Conservation (phyloP, 257 asterid genomes). For the Echites panduratus region DNA sequence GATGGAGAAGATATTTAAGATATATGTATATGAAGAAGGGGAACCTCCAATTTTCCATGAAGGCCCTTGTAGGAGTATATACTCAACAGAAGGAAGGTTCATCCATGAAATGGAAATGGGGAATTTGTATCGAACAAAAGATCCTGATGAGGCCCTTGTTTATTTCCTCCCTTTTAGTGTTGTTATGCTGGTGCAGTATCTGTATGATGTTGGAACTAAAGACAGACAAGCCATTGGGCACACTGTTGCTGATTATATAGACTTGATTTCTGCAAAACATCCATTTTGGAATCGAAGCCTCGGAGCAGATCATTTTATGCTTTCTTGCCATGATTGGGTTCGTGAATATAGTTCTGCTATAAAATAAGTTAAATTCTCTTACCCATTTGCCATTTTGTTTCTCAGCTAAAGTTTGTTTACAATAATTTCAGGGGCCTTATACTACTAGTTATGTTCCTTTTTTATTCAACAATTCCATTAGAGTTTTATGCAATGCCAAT, state of each 20-base stretch:
- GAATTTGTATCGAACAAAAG: constrained; percentile 37
- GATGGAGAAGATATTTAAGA: constrained; percentile 79
- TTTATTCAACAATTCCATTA: constrained; percentile 57
- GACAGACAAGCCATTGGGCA: constrained; percentile 43
- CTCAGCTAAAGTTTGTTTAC: too few relatives aligned
- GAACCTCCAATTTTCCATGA: constrained; percentile 70
- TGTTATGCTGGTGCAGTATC: constrained; percentile 55
- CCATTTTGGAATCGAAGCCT: constrained; percentile 73
- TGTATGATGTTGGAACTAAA: constrained; percentile 38
- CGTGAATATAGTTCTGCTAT: constrained; percentile 5
- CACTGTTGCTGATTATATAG: constrained; percentile 58
- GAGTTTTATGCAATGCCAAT: constrained; percentile 82
- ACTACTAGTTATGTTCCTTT: constrained; percentile 51
- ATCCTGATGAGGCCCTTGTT: constrained; percentile 68
- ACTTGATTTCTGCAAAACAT: constrained; percentile 43
- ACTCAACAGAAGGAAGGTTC: constrained; percentile 81
- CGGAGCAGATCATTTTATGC: constrained; percentile 86
- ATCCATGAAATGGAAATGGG: constrained; percentile 67
- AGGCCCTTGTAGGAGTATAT: constrained; percentile 79
- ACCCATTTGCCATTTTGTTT: background rate
- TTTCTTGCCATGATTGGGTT: constrained; percentile 96
- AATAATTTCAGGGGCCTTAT: constrained; percentile 55
- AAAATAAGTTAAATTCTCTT: background rate
- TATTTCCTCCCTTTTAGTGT: constrained; percentile 82
- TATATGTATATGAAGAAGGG: constrained; percentile 76